These are phyloP conservation scores for Zarea fungicola DNA, from an alignment of 2,329 filamentous ascomycete genomes.

Conservation along the genomic window DNA sequence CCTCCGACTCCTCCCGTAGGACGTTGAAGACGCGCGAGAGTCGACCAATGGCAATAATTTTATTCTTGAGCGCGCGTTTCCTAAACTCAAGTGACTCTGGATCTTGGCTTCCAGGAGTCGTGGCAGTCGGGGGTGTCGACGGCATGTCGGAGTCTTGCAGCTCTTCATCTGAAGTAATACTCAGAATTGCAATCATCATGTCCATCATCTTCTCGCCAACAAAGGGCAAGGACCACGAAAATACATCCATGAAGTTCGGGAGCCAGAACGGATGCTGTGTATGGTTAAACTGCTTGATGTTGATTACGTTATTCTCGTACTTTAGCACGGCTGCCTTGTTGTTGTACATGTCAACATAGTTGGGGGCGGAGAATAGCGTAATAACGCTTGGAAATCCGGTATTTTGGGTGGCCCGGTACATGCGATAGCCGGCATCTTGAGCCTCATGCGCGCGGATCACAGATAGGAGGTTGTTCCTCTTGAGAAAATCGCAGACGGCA, in stretches of 20 bases:
- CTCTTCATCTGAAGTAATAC: constrained; percentile 97
- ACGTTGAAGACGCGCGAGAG: constrained; percentile 98
- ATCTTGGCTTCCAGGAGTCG: constrained; percentile 48
- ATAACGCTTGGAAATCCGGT: constrained; percentile 98
- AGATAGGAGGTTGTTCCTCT: constrained; percentile 97
- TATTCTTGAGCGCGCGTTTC: constrained; percentile 97
- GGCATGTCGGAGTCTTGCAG: constrained; percentile 81
- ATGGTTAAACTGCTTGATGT: constrained; percentile 99
- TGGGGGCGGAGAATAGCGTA: constrained; percentile 98
- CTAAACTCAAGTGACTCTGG: constrained; percentile 89
- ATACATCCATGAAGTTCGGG: constrained; percentile 99
- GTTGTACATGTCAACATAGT: constrained; percentile 99
- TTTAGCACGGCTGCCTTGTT: constrained; percentile 99
- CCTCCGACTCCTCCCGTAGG: constrained; percentile 91
- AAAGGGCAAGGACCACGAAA: constrained; percentile 99
- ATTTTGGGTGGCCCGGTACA: constrained; percentile 97
- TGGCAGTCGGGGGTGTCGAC: constrained; percentile 61
- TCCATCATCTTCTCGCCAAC: constrained; percentile 99
- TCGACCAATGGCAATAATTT: constrained; percentile 94
- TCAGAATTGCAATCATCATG: constrained; percentile 97
- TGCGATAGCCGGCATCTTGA: constrained; percentile 97
- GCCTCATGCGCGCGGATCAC: constrained; percentile 97
- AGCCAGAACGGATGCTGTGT: constrained; percentile 99
- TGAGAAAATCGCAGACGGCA: constrained; percentile 91
- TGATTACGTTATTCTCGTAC: constrained; percentile 99